These are phyloP conservation scores for Linum lewisii DNA, from an alignment of 345 rosid species.

Conservation along the genomic window DNA sequence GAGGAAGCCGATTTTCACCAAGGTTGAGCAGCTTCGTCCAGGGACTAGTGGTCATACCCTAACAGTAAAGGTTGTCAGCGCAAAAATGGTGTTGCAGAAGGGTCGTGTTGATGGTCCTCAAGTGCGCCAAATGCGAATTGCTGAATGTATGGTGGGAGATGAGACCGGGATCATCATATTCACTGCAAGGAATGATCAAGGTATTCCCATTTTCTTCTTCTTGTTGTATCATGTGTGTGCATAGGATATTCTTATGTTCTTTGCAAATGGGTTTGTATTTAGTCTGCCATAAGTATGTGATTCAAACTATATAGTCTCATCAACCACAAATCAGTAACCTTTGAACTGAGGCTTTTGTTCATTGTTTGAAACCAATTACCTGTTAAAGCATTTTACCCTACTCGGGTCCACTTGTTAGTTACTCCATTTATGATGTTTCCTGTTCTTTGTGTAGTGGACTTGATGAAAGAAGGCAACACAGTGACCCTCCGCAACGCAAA, in stretches of 20 bases:
- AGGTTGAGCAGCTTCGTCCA: slow-evolving; percentile 82
- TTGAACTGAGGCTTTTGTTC: neutral
- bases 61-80: slow-evolving; percentile 62
- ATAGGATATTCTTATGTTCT: too few species aligned
- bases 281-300: too few species aligned
- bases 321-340: neutral
- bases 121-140: neutral
- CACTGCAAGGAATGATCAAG: slow-evolving; percentile 92
- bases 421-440: neutral
- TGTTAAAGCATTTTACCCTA: too few species aligned
- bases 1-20: slow-evolving; percentile 75
- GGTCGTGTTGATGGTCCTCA: slow-evolving; percentile 29
- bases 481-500: slow-evolving; percentile 40
- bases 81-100: slow-evolving; percentile 74
- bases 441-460: slow-evolving; percentile 26
- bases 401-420: too few species aligned
- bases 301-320: too few species aligned
- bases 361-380: too few species aligned
- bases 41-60: slow-evolving; percentile 79
- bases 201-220: slow-evolving; percentile 19
- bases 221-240: neutral
- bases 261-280: too few species aligned
- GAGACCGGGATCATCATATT: slow-evolving; percentile 83
- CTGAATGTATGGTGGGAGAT: slow-evolving; percentile 81
- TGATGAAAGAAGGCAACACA: slow-evolving; percentile 31